These are phyloP conservation scores for Kurtzmaniella fragi DNA, from an alignment of 805 yeast species.

Conservation along the genomic window DNA sequence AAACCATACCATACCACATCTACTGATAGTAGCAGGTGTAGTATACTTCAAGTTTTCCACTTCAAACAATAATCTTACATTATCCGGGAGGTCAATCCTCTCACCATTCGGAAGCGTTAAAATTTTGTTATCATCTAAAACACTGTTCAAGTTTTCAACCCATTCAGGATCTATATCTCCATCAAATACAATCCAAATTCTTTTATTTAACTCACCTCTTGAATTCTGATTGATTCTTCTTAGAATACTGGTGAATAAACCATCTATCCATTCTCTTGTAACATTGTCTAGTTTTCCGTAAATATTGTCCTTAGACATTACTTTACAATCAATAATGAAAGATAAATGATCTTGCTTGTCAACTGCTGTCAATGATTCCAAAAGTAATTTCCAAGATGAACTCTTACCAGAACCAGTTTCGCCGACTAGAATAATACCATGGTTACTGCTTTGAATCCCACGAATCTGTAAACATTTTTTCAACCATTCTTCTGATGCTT, in stretches of 20 bases:
- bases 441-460: conserved; percentile 58
- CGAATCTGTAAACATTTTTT: conserved; percentile 56
- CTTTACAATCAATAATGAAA: conserved; percentile 69
- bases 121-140: conserved; percentile 79
- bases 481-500: conserved; percentile 39
- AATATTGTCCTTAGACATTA: conserved; percentile 56
- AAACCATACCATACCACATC: conserved; percentile 87
- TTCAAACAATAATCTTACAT: conserved; percentile 70
- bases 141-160: conserved; percentile 88
- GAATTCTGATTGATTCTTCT: conserved; percentile 52
- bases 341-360: conserved; percentile 33
- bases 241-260: conserved; percentile 65
- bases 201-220: conserved; percentile 52
- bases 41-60: conserved; percentile 61
- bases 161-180: conserved; percentile 93
- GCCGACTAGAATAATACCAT: conserved; percentile 82
- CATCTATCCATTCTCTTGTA: conserved; percentile 92
- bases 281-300: conserved; percentile 69
- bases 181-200: conserved; percentile 80
- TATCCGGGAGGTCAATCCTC: conserved; percentile 60
- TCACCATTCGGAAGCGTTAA: conserved; percentile 90
- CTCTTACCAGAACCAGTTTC: conserved; percentile 73
- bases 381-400: conserved; percentile 42
- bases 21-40: conserved; percentile 87
- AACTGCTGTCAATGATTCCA: conserved; percentile 35